A percentile compares a stretch with the other conserved stretches of the same genome.
Evolutionary conservation across 371 early-diverging fungal genomes (phyloP).

Genomic region (Mortierella sp.): DNA sequence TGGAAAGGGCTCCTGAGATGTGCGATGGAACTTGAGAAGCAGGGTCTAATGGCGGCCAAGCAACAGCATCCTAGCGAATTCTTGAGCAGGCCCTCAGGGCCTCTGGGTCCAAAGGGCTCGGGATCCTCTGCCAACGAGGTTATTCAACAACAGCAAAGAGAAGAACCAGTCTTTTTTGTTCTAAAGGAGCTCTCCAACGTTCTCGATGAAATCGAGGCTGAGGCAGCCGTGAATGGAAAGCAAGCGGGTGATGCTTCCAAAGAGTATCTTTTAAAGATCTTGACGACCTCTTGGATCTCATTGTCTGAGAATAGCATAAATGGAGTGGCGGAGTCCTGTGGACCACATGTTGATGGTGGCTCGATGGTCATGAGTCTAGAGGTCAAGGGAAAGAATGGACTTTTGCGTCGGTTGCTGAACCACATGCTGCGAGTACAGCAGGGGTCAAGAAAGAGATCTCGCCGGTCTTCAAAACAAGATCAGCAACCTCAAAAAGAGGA

Average conservation of each 20-base stretch:
- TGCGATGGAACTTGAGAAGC: constrained; percentile 26
- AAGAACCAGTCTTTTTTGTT: constrained; percentile 10
- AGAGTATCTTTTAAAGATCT: constrained; percentile 22
- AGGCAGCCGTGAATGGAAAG: neutral
- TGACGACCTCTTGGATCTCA: constrained; percentile 34
- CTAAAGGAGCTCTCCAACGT: constrained; percentile 25
- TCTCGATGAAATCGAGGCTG: constrained; percentile 17
- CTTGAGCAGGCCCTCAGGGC: neutral
- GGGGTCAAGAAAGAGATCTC: neutral
- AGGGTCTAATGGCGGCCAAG: neutral
- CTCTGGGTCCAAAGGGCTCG: neutral
- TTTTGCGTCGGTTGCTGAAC: constrained; percentile 41
- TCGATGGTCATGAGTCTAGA: constrained; percentile 2
- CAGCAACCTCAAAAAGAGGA: neutral
- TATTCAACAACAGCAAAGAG: neutral
- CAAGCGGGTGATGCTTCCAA: neutral
- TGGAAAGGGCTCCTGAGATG: constrained; percentile 50
- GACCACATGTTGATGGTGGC: neutral
- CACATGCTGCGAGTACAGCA: constrained; percentile 23
- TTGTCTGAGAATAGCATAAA: neutral
- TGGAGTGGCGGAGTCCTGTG: neutral
- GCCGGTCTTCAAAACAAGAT: neutral
- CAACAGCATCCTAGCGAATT: neutral
- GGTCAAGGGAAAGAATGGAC: constrained; percentile 45
- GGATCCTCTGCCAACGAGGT: neutral